These are phyloP conservation scores for Trametes cinnabarina DNA, from an alignment of 768 basidiomycete species.

Conservation along the genomic window DNA sequence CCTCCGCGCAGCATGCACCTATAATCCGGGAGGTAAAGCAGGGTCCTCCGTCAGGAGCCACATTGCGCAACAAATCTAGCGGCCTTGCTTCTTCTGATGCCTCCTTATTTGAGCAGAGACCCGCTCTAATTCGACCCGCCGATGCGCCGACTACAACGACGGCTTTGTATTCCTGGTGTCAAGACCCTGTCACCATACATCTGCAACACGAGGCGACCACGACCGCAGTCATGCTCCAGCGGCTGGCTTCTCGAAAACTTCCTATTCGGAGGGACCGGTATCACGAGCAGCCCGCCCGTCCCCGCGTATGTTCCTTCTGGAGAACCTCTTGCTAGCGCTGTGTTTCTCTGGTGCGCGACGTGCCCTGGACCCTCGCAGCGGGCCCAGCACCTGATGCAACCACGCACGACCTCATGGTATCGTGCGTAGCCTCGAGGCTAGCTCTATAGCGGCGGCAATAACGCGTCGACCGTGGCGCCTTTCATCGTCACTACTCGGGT, in stretches of 20 bases:
- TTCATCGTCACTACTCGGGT: conserved; percentile 7
- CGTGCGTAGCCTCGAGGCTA: background rate
- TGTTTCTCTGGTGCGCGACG: background rate
- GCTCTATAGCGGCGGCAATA: background rate
- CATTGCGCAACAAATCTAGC: background rate
- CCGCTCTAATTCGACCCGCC: conserved; percentile 1
- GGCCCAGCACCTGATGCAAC: background rate
- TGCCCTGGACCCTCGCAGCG: background rate
- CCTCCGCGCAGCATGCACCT: background rate
- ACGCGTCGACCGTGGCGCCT: conserved; percentile 4
- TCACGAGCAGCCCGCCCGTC: conserved; percentile 9
- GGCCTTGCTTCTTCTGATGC: background rate
- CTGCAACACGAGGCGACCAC: background rate
- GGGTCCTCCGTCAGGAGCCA: background rate
- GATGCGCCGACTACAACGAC: background rate
- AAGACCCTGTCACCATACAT: background rate
- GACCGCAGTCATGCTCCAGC: background rate
- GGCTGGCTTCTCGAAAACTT: conserved; percentile 12
- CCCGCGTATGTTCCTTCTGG: conserved; percentile 1
- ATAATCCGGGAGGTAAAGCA: conserved; percentile 10
- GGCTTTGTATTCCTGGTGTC: background rate
- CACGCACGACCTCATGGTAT: background rate
- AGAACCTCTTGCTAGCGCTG: background rate
- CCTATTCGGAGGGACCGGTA: background rate
- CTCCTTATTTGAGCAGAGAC: background rate